These are phyloP conservation scores for Alternaria ethzedia DNA, from an alignment of 2,329 filamentous ascomycete genomes.

Conservation along the genomic window DNA sequence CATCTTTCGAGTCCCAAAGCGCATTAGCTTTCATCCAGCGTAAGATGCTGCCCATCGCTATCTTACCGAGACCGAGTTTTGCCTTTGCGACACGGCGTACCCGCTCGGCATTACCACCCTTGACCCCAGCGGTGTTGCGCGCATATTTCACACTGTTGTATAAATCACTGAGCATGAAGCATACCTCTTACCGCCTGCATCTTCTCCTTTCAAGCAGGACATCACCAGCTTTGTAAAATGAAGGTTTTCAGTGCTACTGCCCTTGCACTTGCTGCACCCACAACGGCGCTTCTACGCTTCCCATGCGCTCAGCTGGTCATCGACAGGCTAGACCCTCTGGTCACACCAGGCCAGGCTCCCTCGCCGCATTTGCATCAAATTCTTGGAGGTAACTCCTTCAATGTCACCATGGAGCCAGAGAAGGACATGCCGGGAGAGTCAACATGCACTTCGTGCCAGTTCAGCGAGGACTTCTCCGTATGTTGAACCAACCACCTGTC, in stretches of 20 bases:
- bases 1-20: background rate
- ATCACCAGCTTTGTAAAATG: constrained; percentile 19
- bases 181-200: background rate
- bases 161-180: background rate
- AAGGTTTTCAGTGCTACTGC: constrained; percentile 14
- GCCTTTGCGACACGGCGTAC: background rate
- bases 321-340: constrained; percentile 32
- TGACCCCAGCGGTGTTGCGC: background rate
- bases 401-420: constrained; percentile 28
- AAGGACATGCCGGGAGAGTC: constrained; percentile 30
- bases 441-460: constrained; percentile 38
- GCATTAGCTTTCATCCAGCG: background rate
- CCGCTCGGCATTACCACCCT: background rate
- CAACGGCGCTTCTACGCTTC: constrained; percentile 30
- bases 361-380: constrained; percentile 37
- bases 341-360: constrained; percentile 29
- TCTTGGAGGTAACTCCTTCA: constrained; percentile 34
- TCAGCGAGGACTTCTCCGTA: constrained; percentile 36
- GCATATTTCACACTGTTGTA: background rate
- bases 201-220: background rate
- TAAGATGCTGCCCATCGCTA: background rate
- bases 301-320: constrained; percentile 34
- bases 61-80: background rate
- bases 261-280: constrained; percentile 23
- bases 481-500: background rate